Percentiles rank a stretch among this genome's conserved stretches.
phyloP scores from a whole-genome alignment of 1,284 basidiomycete species.

The Phellopilus nigrolimitatus region DNA sequence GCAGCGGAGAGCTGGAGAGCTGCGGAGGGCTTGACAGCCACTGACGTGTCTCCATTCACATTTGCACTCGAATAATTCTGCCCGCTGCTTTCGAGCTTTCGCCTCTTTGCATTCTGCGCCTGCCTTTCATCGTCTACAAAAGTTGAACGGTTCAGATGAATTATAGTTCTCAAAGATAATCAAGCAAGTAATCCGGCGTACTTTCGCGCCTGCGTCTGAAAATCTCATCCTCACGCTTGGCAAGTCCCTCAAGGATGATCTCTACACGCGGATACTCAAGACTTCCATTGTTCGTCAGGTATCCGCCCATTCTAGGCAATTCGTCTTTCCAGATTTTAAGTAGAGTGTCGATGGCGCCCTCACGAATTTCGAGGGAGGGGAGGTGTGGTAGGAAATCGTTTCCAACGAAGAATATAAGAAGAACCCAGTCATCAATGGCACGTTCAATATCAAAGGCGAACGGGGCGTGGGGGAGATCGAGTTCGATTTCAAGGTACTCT shows the following conservation, averaged over 20 bases:
- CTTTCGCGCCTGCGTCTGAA: conserved; percentile 90
- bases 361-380: conserved; percentile 96
- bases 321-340: conserved; percentile 95
- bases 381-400: conserved; percentile 99
- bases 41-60: conserved; percentile 33
- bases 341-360: conserved; percentile 97
- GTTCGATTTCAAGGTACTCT: conserved; percentile 96
- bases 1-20: conserved; percentile 27
- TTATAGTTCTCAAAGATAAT: conserved; percentile 20
- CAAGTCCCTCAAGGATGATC: conserved; percentile 93
- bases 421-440: conserved; percentile 99
- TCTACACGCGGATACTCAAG: conserved; percentile 85
- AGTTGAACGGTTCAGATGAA: conserved; percentile 20
- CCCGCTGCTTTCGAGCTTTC: conserved; percentile 71
- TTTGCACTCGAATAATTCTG: conserved; percentile 38
- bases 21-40: conserved; percentile 28
- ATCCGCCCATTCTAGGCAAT: conserved; percentile 93
- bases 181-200: conserved; percentile 39
- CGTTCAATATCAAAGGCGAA: conserved; percentile 96
- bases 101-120: conserved; percentile 82
- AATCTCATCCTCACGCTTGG: conserved; percentile 91
- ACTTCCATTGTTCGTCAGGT: conserved; percentile 90
- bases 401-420: conserved; percentile 99
- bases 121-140: conserved; percentile 85
- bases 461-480: conserved; percentile 71